These are phyloP conservation scores for Penicillium bovifimosum DNA, from an alignment of 495 filamentous ascomycete species.

Conservation along the genomic window DNA sequence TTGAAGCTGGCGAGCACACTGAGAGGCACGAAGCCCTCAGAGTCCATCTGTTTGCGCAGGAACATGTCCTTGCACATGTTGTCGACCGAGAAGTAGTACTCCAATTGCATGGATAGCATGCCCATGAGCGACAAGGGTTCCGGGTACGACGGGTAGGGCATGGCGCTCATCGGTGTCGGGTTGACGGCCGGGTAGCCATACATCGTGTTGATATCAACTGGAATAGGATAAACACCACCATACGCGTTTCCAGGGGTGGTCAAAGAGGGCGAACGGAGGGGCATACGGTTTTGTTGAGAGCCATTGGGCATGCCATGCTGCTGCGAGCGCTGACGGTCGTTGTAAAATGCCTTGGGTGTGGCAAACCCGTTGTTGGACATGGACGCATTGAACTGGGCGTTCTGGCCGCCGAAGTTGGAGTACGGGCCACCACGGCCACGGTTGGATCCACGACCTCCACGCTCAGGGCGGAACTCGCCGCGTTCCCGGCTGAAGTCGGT, in stretches of 20 bases:
- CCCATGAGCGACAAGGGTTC: slow-evolving; percentile 50
- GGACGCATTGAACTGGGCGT: slow-evolving; percentile 46
- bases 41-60: slow-evolving; percentile 88
- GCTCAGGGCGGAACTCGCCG: slow-evolving; percentile 45
- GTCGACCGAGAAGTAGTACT: slow-evolving; percentile 93
- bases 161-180: slow-evolving; percentile 54
- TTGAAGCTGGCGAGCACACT: slow-evolving; percentile 74
- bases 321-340: slow-evolving; percentile 40
- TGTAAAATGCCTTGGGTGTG: slow-evolving; percentile 36
- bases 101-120: slow-evolving; percentile 64
- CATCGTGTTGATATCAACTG: slow-evolving; percentile 38
- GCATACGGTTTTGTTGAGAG: slow-evolving; percentile 36
- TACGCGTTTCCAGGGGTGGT: slow-evolving; percentile 38
- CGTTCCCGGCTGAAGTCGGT: slow-evolving; percentile 42
- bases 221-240: slow-evolving; percentile 32
- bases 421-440: slow-evolving; percentile 47
- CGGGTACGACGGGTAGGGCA: slow-evolving; percentile 56
- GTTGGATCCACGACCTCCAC: slow-evolving; percentile 48
- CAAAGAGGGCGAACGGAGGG: slow-evolving; percentile 46
- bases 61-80: slow-evolving; percentile 94
- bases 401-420: slow-evolving; percentile 35
- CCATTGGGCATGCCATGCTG: slow-evolving; percentile 31
- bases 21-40: slow-evolving; percentile 83
- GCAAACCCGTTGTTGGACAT: slow-evolving; percentile 36
- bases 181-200: slow-evolving; percentile 50